Evolutionary conservation across 495 filamentous ascomycete species (phyloP).

Genomic region (Trichoderma reesei): DNA sequence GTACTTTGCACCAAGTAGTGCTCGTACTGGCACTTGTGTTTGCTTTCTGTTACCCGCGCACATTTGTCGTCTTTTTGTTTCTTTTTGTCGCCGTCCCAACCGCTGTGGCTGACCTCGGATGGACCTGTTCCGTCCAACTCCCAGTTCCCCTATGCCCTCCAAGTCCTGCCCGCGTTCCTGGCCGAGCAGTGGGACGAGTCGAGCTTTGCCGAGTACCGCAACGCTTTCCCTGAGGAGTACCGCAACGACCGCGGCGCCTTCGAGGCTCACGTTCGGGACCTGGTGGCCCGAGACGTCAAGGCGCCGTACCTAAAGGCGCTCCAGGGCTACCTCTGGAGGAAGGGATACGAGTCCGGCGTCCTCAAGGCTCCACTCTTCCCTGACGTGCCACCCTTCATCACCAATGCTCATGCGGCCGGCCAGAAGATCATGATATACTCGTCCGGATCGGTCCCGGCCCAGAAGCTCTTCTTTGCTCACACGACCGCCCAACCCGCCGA

Average conservation of each 20-base stretch:
- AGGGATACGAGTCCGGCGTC: conserved; percentile 51
- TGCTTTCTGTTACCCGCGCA: background rate
- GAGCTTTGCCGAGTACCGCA: conserved; percentile 46
- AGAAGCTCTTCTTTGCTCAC: conserved; percentile 60
- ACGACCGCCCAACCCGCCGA: conserved; percentile 49
- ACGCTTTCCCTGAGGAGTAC: conserved; percentile 54
- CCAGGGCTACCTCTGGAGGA: conserved; percentile 62
- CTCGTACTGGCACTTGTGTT: background rate
- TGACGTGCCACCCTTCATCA: conserved; percentile 50
- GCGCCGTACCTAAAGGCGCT: conserved; percentile 58
- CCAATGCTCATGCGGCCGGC: conserved; percentile 37
- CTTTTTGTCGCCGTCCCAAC: too few species aligned
- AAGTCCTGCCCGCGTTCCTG: conserved; percentile 46
- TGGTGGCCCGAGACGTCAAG: conserved; percentile 58
- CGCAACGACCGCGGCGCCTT: conserved; percentile 40
- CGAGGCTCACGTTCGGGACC: conserved; percentile 48
- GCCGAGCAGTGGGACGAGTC: conserved; percentile 49
- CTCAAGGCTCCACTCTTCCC: conserved; percentile 57
- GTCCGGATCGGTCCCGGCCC: conserved; percentile 58
- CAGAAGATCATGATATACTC: conserved; percentile 57
- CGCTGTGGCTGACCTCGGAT: conserved; percentile 10
- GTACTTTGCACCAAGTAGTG: background rate
- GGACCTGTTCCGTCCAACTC: conserved; percentile 7
- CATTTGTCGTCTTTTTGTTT: background rate
- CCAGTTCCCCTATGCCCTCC: conserved; percentile 63